Base-by-base conservation (phyloP, 139 green algal genomes). In the Yamagishiella unicocca region DNA sequence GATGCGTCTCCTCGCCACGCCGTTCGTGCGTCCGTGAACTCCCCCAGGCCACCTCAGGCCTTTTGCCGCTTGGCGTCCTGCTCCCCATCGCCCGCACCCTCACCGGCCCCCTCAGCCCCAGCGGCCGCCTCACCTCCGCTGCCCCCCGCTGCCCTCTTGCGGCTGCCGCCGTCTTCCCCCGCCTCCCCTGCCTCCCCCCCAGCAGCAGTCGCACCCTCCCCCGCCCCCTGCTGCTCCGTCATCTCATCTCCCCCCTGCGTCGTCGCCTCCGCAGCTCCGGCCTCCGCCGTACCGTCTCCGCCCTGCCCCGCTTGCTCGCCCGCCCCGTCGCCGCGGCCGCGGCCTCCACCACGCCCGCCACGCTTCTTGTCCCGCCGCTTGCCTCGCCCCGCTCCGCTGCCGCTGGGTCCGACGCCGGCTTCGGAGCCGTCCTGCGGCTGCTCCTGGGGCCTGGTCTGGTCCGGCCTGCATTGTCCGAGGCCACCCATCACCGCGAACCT, bases 361-460 rank as follows among this genome's bases (percentile, higher is more conserved):
- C 29, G 1, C 24, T 45, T 17, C 35, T 45, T 43, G 4, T 77
- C 38, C 42, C 4, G 46, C n/a, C n/a, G n/a, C n/a, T n/a, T n/a
- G n/a, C n/a, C n/a, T n/a, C n/a, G n/a, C n/a, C n/a, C n/a, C n/a
- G n/a, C n/a, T n/a, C n/a, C n/a, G n/a, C n/a, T n/a, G n/a, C n/a
- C n/a, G n/a, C n/a, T n/a, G n/a, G n/a, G n/a, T n/a, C n/a, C n/a
- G n/a, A n/a, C n/a, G n/a, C n/a, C n/a, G n/a, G n/a, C n/a, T n/a
- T n/a, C n/a, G n/a, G n/a, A n/a, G n/a, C n/a, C n/a, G n/a, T n/a
- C n/a, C n/a, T n/a, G n/a, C n/a, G n/a, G n/a, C n/a, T n/a, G n/a
- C n/a, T n/a, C n/a, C 31, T 84, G 55, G 10, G 78, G 78, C 4
- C 78, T 55, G 12, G 78, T 84, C 58, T 84, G 78, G 78, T 84